Evolutionary conservation across 208 protist genomes (phyloP).

Genomic region (Crithidia brevicula): DNA sequence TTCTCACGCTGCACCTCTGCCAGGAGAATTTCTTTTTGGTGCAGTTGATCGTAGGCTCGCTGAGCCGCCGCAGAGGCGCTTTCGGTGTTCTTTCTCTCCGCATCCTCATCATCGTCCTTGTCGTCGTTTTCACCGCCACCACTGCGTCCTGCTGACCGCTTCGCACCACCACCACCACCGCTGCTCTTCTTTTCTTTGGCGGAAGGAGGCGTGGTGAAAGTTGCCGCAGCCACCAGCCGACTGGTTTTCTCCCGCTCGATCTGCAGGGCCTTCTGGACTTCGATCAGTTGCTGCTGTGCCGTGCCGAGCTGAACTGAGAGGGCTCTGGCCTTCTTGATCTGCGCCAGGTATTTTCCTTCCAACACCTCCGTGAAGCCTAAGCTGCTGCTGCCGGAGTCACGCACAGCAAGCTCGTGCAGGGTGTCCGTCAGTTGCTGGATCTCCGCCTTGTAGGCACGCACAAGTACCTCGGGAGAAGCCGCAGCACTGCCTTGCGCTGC

Average conservation of each 20-base stretch:
- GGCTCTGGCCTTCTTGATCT: conserved; percentile 45
- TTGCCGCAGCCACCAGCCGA: conserved; percentile 20
- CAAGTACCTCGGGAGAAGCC: background rate
- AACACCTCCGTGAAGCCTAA: conserved; percentile 36
- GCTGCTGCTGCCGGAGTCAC: conserved; percentile 20
- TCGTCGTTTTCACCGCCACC: background rate
- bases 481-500: conserved; percentile 7
- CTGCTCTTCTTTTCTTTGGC: background rate
- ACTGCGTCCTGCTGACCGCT: background rate
- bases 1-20: conserved; percentile 66
- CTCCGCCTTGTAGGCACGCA: conserved; percentile 39
- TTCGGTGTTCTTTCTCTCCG: background rate
- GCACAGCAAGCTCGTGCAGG: conserved; percentile 22
- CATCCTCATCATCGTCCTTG: conserved; percentile 1
- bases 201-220: no score
- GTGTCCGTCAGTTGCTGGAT: conserved; percentile 37
- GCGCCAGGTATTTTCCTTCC: conserved; percentile 70
- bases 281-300: conserved; percentile 20
- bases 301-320: conserved; percentile 58
- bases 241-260: conserved; percentile 42
- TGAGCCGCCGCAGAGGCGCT: conserved; percentile 33
- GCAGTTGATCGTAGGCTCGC: conserved; percentile 62
- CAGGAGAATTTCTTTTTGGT: conserved; percentile 45
- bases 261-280: conserved; percentile 41
- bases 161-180: background rate